These are phyloP conservation scores for Peronosclerospora sorghi DNA, from an alignment of 352 stramenopile genomes.

Conservation along the genomic window DNA sequence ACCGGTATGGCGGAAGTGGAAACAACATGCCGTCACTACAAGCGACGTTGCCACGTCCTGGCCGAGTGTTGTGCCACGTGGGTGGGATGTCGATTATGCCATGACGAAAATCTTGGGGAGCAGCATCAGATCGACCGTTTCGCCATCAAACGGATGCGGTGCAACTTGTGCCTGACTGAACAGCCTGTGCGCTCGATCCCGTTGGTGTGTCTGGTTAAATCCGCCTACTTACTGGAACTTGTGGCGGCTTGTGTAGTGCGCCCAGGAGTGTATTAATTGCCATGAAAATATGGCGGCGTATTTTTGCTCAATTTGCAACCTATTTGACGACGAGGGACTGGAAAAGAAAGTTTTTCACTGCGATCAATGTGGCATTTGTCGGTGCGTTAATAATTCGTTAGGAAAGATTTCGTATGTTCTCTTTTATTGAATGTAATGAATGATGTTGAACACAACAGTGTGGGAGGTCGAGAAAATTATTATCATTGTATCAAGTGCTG, in stretches of 20 bases:
- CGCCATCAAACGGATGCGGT: conserved; percentile 59
- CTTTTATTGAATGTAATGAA: neutral
- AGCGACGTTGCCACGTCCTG: conserved; percentile 48
- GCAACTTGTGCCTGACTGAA: conserved; percentile 39
- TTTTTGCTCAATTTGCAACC: conserved; percentile 60
- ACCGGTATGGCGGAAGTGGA: neutral
- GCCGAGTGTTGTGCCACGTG: conserved; percentile 65
- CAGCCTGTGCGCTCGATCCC: conserved; percentile 32
- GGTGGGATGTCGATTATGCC: conserved; percentile 65
- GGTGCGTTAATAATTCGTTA: conserved; percentile 22
- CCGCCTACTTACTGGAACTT: neutral
- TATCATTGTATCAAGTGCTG: conserved; percentile 74
- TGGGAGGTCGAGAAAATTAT: conserved; percentile 66
- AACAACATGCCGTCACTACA: conserved; percentile 45
- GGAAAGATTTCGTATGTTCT: neutral
- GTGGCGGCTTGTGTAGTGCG: conserved; percentile 24
- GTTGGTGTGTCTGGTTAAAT: neutral
- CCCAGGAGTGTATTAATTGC: conserved; percentile 37
- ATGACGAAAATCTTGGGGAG: conserved; percentile 36
- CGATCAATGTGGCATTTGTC: conserved; percentile 64
- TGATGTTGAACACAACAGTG: conserved; percentile 15
- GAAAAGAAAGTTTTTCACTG: conserved; percentile 68
- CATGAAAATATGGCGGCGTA: conserved; percentile 40
- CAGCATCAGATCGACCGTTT: conserved; percentile 72
- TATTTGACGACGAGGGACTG: conserved; percentile 55